A percentile compares a stretch with the other conserved stretches of the same genome.
Evolutionary conservation across 305 asterid genomes (phyloP).

Genomic region (Fraxinus dipetala): DNA sequence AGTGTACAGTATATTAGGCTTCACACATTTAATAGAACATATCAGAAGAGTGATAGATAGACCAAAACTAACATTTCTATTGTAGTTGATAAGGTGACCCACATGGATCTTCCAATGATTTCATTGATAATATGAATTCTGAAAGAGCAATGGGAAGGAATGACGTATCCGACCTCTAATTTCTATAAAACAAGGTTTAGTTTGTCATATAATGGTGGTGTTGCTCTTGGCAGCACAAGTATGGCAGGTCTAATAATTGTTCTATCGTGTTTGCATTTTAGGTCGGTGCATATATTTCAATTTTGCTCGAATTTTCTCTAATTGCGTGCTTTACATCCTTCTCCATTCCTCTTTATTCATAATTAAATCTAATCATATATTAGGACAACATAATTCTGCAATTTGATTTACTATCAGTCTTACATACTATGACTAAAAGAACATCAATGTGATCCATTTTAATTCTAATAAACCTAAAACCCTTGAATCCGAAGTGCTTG

Average conservation of each 20-base stretch:
- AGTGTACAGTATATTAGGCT: neutral
- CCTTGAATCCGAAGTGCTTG: neutral
- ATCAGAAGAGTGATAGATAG: neutral
- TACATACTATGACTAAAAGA: neutral
- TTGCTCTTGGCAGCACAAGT: neutral
- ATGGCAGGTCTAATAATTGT: neutral
- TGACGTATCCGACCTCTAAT: neutral
- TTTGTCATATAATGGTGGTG: neutral
- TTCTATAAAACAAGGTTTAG: neutral
- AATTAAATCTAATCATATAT: neutral
- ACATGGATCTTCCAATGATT: neutral
- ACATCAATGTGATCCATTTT: neutral
- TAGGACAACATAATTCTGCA: neutral
- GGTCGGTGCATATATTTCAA: neutral
- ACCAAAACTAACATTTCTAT: neutral
- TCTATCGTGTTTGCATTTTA: neutral
- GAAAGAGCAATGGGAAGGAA: neutral
- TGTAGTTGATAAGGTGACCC: neutral
- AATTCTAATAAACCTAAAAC: neutral
- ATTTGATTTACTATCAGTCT: neutral
- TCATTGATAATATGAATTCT: neutral
- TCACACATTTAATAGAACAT: neutral
- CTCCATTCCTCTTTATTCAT: neutral
- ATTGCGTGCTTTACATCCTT: neutral
- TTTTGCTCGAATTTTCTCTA: neutral